Evolutionary conservation across 75 land plant genomes (phyloP).

Genomic region (Chamaecyparis obtusa): DNA sequence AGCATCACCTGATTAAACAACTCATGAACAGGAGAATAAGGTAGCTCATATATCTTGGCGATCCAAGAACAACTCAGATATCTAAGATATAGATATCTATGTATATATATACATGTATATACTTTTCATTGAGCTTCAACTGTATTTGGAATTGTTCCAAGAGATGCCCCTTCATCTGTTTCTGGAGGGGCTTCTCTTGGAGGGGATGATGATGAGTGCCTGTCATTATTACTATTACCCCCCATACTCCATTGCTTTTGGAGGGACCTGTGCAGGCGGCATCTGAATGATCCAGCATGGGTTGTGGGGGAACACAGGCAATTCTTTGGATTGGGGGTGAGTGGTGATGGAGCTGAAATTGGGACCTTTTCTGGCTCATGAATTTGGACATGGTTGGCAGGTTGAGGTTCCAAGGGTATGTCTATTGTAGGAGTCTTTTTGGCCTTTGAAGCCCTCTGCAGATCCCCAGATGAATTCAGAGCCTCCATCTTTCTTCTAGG

Average conservation of each 20-base stretch:
- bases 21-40: neutral
- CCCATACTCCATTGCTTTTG: conserved; percentile 16
- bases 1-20: neutral
- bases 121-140: conserved; percentile 8
- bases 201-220: neutral
- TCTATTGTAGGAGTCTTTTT: neutral
- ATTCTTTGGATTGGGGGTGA: conserved; percentile 12
- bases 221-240: neutral
- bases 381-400: neutral
- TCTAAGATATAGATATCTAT: neutral
- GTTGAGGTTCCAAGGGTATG: conserved; percentile 3
- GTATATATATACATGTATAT: neutral
- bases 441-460: neutral
- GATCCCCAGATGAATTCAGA: conserved; percentile 6
- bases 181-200: neutral
- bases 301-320: conserved; percentile 43
- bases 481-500: neutral
- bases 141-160: conserved; percentile 7
- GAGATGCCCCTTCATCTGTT: neutral
- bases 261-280: conserved; percentile 31
- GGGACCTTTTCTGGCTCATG: conserved; percentile 4
- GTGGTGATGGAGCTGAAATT: conserved; percentile 4
- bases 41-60: neutral
- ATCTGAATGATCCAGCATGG: conserved; percentile 41
- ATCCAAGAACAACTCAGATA: conserved; percentile 3